Base-by-base conservation (phyloP, 495 filamentous ascomycete genomes). In the Haplographium delicatum region DNA sequence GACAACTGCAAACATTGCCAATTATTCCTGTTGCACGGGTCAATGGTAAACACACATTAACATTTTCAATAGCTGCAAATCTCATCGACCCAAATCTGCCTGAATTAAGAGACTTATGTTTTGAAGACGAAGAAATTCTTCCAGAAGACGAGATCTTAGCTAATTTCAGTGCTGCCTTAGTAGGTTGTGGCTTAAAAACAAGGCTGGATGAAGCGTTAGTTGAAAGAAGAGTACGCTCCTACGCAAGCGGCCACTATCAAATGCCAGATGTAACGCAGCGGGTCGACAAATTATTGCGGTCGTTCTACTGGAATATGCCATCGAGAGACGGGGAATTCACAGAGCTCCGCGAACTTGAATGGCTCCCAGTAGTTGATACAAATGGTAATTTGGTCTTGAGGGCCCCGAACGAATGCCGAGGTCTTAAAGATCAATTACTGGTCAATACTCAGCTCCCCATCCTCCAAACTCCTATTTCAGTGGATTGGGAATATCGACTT, bases 121-220 rank as follows among this genome's bases (percentile, higher is more conserved):
- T 67, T 33, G 43, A 54, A 5, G 54, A 67, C 19, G 66, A 71
- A 45, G 52, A 55, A 40, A 46, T 65, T 6, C 54, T 63, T 50
- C 65, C 65, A 19, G 50, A 58, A 1, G n/a, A 15, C 6, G 43
- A 38, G 0, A 63, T 71, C 38, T 57, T 60, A 38, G 19, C 30
- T 18, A 37, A 47, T 1, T 62, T 62, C 35, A 51, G 46, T 5
- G 25, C 25, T 13, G 39, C 49, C 9, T 35, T 69, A 10, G 28
- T 22, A 33, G 44, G 30, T 5, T 59, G 56, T 48, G 64, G 65
- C 4, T 49, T 69, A 18, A 50, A 50, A 33, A 34, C 47, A n/a
- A 18, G 15, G 15, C 27, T 61, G 20, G 62, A 58, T 49, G 57
- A 54, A 34, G 44, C 42, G 5, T 44, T 62, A 26, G 27, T 56